Base-by-base conservation (phyloP, 139 green algal genomes). In the Chlamydomonas incerta region DNA sequence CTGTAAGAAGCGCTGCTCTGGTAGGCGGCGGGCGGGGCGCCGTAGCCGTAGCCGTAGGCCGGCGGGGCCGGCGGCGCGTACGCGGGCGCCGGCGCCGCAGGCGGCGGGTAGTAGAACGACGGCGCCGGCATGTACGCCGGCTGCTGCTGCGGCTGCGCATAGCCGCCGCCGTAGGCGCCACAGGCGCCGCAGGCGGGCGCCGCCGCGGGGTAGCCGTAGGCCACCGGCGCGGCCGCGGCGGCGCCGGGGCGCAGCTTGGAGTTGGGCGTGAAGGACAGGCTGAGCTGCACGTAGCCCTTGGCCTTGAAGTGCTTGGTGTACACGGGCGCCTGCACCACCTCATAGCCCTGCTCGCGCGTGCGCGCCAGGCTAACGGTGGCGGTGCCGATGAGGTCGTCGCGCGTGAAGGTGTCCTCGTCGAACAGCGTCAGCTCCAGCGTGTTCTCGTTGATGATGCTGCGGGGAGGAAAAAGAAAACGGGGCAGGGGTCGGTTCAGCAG, bases 391-490 rank as follows among this genome's bases (percentile, higher is more conserved):
- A 86, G 52, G 68, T 86, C 80, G 35, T 86, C 80, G 11, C 68
- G 52, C 17, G 1, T 33, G 15, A 79, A 26, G 9, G 52, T 86
- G 80, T 86, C 80, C 80, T 86, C 67, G 24, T 86, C 80, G 34
- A 72, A 72, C 1, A 86, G 26, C 1, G 34, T 70, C 13, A 86
- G 31, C 31, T 79, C 52, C 52, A 86, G 34, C 29, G 68, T 68
- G 80, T 86, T 86, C 68, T 86, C 80, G 58, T 86, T 86, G 35
- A 86, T 86, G 20, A 86, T 23, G 52, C n/a, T 80, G 69, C 41
- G 8, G 41, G 41, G 41, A 50, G 41, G 41, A 8, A 50, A n/a
- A n/a, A n/a, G n/a, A n/a, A n/a, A n/a, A n/a, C n/a, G n/a, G n/a
- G n/a, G n/a, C n/a, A n/a, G n/a, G n/a, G n/a, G n/a, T n/a, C n/a